Evolutionary conservation across 1,139 yeast genomes (phyloP), one percentile per base, ranked within the genome.

Genomic region (Kodamaea alishanica): DNA sequence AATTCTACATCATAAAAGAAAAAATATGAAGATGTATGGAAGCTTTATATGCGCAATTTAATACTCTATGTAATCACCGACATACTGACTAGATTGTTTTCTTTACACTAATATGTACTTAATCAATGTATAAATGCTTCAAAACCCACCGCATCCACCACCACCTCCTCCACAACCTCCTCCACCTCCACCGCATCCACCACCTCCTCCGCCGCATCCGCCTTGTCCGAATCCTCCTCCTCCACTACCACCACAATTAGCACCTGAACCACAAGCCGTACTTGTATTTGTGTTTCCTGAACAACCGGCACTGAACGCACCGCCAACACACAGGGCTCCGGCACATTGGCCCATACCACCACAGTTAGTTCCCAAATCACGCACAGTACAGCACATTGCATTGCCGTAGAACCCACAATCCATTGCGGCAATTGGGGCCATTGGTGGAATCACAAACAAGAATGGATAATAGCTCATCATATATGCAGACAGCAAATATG

Each of bases 371-470:
- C 47, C 44, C 23, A 24, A 32, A 27, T 48, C 50, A 15, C 49
- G 27, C n/a, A 45, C 37, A 3, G 47, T 42, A 23, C 44, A 36
- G 15, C 52, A 48, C 23, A 48, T 32, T 9, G 41, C 45, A 32
- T 34, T 40, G 3, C 42, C 47, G 23, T 47, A 43, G 34, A 40
- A 42, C 7, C 22, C 26, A 20, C 48, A 42, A n/a, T 37, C 37
- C 2, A 33, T 28, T 6, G 8, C 20, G 2, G 35, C 32, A 11
- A 47, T 30, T 2, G 52, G 49, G 6, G 33, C 38, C 15, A 34
- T 23, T 0, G 50, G 49, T 5, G 51, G 42, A 15, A 44, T 31
- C n/a, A 47, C 50, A 30, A 39, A 48, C 11, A 45, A 26, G 30
- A 31, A 28, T 8, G 47, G 44, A 11, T 42, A 39, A 7, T 37